Evolutionary conservation across 805 yeast species (phyloP).

Genomic region (Candida vaughaniae): DNA sequence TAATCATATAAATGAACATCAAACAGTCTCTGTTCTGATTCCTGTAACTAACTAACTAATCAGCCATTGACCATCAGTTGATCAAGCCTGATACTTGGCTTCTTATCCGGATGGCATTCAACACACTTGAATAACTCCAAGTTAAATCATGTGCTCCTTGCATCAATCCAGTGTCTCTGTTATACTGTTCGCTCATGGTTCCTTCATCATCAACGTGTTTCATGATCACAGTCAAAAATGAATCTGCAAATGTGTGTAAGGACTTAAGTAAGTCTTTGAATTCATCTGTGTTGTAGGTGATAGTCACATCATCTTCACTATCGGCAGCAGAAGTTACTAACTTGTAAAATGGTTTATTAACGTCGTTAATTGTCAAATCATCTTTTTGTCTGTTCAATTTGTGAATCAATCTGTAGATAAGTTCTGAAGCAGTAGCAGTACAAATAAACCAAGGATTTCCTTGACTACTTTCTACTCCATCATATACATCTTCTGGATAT

Average conservation of each 20-base stretch:
- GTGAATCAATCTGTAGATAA: constrained; percentile 54
- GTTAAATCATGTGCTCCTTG: constrained; percentile 86
- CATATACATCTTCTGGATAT: constrained; percentile 89
- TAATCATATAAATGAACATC: too few relatives aligned
- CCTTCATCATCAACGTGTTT: constrained; percentile 65
- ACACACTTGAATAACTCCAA: constrained; percentile 85
- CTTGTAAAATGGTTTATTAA: constrained; percentile 27
- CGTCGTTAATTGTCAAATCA: constrained; percentile 44
- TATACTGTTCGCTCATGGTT: constrained; percentile 85
- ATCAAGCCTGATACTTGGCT: too few relatives aligned
- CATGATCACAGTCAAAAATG: constrained; percentile 59
- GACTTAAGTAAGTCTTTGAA: constrained; percentile 46
- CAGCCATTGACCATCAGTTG: too few relatives aligned
- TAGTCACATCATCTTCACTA: constrained; percentile 16
- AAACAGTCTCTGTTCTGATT: too few relatives aligned
- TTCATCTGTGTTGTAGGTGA: constrained; percentile 41
- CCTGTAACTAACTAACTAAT: too few relatives aligned
- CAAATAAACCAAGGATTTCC: constrained; percentile 95
- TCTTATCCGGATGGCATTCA: constrained; percentile 69
- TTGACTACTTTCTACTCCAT: constrained; percentile 66
- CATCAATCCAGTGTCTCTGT: constrained; percentile 75
- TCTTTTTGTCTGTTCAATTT: constrained; percentile 36
- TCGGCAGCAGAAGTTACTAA: constrained; percentile 24
- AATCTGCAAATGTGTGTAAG: constrained; percentile 60
- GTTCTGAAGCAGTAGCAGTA: constrained; percentile 67